Percentiles rank a stretch among this genome's conserved stretches.
Conservation (phyloP, 345 rosid genomes). For the Eucalyptus regnans region DNA sequence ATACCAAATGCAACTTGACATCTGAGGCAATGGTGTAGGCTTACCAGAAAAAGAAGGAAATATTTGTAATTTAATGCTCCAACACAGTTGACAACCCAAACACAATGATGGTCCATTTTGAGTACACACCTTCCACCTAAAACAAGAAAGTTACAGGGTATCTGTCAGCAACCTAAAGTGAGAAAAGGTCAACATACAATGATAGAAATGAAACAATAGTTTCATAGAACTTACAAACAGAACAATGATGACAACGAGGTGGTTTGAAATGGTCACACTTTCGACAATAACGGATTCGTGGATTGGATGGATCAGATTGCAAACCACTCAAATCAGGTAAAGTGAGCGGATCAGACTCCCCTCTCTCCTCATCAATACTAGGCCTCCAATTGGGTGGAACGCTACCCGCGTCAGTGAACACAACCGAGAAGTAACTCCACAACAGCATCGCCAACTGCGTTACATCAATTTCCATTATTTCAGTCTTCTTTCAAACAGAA, state of each 20-base stretch:
- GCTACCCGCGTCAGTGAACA: conserved; percentile 84
- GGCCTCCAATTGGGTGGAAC: conserved; percentile 93
- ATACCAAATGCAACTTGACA: background rate
- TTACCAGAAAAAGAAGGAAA: conserved; percentile 91
- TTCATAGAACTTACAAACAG: conserved; percentile 59
- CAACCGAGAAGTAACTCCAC: conserved; percentile 97
- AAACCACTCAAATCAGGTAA: conserved; percentile 40
- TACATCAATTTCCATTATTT: background rate
- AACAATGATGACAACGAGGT: conserved; percentile 94
- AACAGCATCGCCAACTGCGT: conserved; percentile 82
- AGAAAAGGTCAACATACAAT: background rate
- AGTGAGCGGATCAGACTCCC: conserved; percentile 68
- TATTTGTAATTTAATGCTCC: conserved; percentile 93
- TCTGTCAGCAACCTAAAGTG: background rate
- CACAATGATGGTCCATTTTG: conserved; percentile 98
- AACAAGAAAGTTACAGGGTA: conserved; percentile 5
- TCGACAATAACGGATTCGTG: conserved; percentile 67
- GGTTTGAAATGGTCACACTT: conserved; percentile 90
- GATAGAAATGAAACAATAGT: background rate
- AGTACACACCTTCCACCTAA: conserved; percentile 89
- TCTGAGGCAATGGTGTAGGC: conserved; percentile 2
- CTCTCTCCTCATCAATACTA: conserved; percentile 65
- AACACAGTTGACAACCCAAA: conserved; percentile 99
- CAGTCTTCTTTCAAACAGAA: background rate
- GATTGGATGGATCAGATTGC: conserved; percentile 48